phyloP scores from a whole-genome alignment of 805 yeast genomes.

The Sungouiozyma ichnusensis region DNA sequence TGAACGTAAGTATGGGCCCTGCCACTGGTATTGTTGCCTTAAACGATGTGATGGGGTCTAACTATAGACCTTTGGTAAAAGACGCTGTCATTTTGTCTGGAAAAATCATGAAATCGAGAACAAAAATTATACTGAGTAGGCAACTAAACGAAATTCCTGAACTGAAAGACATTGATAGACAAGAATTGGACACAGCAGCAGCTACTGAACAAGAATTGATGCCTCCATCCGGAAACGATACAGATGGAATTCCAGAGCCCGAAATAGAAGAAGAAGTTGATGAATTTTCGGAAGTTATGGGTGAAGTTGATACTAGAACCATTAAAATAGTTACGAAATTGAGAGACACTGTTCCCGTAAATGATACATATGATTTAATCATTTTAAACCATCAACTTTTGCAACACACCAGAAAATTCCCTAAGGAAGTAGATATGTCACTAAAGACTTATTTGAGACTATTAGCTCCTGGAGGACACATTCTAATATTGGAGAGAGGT shows the following conservation, averaged over 20 bases:
- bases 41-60: conserved; percentile 62
- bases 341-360: conserved; percentile 40
- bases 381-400: conserved; percentile 74
- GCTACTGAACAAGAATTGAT: conserved; percentile 7
- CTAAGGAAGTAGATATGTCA: conserved; percentile 61
- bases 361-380: conserved; percentile 62
- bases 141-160: conserved; percentile 43
- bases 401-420: conserved; percentile 48
- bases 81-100: conserved; percentile 66
- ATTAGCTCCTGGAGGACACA: conserved; percentile 67
- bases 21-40: conserved; percentile 84
- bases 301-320: conserved; percentile 46
- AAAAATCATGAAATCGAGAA: conserved; percentile 67
- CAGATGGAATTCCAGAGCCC: too few species aligned
- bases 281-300: conserved; percentile 31
- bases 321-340: conserved; percentile 47
- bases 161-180: neutral
- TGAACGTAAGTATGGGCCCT: conserved; percentile 86
- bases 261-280: conserved; percentile 15
- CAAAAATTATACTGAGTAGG: conserved; percentile 63
- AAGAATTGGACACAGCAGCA: conserved; percentile 1
- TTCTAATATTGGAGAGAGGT: conserved; percentile 80
- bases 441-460: conserved; percentile 48
- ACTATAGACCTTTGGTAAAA: conserved; percentile 49
- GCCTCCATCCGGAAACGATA: neutral